Conservation (phyloP, 108 stramenopile genomes). For the Aurantiochytrium sp. region DNA sequence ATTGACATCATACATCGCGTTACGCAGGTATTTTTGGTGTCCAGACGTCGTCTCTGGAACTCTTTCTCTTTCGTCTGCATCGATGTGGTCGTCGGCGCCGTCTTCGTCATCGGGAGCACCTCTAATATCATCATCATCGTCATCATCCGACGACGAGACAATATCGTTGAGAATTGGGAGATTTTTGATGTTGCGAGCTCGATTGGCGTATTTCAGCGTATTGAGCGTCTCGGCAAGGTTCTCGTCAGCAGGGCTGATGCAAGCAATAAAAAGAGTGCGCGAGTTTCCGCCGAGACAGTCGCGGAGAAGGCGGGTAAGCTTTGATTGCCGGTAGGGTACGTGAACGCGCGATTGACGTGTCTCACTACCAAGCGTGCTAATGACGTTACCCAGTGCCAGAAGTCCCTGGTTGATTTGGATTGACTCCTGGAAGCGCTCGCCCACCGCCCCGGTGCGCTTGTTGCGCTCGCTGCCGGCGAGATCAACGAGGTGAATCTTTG, state of each 20-base stretch:
- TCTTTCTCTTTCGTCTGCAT: too few relatives aligned
- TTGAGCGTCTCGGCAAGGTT: constrained; percentile 72
- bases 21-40: too few relatives aligned
- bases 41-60: too few relatives aligned
- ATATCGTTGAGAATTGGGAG: not conserved
- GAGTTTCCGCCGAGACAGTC: constrained; percentile 31
- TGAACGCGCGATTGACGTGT: not conserved
- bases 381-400: constrained; percentile 32
- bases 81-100: too few relatives aligned
- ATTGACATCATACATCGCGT: too few relatives aligned
- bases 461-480: constrained; percentile 38
- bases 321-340: constrained; percentile 38
- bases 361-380: not conserved
- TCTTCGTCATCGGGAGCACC: too few relatives aligned
- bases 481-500: constrained; percentile 33
- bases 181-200: constrained; percentile 78
- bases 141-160: not conserved
- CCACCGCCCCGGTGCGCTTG: constrained; percentile 24
- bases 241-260: constrained; percentile 28
- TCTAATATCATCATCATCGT: not conserved
- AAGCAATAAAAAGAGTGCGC: not conserved
- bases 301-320: constrained; percentile 26
- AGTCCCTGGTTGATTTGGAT: constrained; percentile 27
- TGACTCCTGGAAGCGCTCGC: constrained; percentile 29
- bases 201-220: constrained; percentile 82